Evolutionary conservation across 2,329 filamentous ascomycete species (phyloP).

Genomic region (Beauveria sp.): DNA sequence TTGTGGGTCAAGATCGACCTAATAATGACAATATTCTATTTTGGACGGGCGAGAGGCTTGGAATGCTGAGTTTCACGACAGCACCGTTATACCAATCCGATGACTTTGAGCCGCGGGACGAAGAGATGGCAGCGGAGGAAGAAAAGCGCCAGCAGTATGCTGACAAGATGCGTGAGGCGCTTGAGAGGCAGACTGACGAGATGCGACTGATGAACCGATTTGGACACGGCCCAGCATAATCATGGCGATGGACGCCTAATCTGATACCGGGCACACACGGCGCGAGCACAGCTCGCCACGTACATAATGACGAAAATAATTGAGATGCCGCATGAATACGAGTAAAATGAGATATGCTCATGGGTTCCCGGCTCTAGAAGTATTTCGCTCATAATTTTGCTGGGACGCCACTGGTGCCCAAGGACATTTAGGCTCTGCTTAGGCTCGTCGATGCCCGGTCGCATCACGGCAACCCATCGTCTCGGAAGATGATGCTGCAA

Average conservation of each 20-base stretch:
- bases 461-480: neutral
- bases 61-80: conserved; percentile 58
- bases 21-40: conserved; percentile 66
- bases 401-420: conserved; percentile 7
- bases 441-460: neutral
- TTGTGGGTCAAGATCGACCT: conserved; percentile 21
- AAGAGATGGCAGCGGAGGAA: conserved; percentile 43
- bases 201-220: conserved; percentile 61
- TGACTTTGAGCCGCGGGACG: conserved; percentile 42
- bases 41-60: conserved; percentile 83
- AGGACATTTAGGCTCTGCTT: conserved; percentile 3
- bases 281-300: neutral
- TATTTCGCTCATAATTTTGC: neutral
- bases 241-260: neutral
- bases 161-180: conserved; percentile 64
- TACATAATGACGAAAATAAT: conserved; percentile 7
- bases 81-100: conserved; percentile 39
- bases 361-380: neutral
- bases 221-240: conserved; percentile 21
- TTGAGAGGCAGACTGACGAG: conserved; percentile 74
- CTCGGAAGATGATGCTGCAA: neutral
- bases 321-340: conserved; percentile 1
- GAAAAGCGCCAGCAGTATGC: conserved; percentile 53
- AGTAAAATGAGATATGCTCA: neutral
- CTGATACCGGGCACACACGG: neutral